These are phyloP conservation scores for Acanthamoeba triangularis DNA, from an alignment of 208 protist species.

Conservation along the genomic window DNA sequence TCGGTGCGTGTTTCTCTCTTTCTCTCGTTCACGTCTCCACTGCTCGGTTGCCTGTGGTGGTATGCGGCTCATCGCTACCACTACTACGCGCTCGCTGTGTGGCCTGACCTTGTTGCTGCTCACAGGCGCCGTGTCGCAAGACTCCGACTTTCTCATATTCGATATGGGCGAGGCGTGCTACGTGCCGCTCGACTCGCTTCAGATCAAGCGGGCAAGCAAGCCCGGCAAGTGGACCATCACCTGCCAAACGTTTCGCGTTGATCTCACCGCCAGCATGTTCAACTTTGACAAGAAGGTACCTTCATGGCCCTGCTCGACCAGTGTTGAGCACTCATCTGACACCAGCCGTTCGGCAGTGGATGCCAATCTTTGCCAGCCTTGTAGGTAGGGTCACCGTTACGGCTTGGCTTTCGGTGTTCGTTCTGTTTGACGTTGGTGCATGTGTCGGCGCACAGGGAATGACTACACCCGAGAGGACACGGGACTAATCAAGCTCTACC, in stretches of 20 bases:
- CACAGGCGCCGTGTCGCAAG: background rate
- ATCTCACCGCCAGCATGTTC: conserved; percentile 9
- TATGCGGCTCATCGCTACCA: background rate
- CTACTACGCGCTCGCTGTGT: background rate
- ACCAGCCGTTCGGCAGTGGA: background rate
- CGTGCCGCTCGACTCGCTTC: conserved; percentile 24
- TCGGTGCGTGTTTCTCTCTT: background rate
- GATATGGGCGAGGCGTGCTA: conserved; percentile 48
- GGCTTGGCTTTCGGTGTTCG: background rate
- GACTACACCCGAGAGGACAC: background rate
- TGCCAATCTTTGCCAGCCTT: conserved; percentile 38
- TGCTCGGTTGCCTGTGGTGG: background rate
- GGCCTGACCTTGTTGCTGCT: background rate
- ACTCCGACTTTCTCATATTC: conserved; percentile 68
- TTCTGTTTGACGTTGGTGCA: background rate
- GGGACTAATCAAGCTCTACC: background rate
- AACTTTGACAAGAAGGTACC: conserved; percentile 49
- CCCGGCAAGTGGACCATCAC: conserved; percentile 22
- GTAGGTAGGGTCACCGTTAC: background rate
- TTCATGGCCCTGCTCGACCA: background rate
- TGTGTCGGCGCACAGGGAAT: background rate
- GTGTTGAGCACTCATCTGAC: background rate
- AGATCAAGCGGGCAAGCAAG: background rate
- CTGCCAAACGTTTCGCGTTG: conserved; percentile 31
- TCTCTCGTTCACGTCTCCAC: background rate